Evolutionary conservation across 768 basidiomycete species (phyloP).

Genomic region (Lentinula edodes): DNA sequence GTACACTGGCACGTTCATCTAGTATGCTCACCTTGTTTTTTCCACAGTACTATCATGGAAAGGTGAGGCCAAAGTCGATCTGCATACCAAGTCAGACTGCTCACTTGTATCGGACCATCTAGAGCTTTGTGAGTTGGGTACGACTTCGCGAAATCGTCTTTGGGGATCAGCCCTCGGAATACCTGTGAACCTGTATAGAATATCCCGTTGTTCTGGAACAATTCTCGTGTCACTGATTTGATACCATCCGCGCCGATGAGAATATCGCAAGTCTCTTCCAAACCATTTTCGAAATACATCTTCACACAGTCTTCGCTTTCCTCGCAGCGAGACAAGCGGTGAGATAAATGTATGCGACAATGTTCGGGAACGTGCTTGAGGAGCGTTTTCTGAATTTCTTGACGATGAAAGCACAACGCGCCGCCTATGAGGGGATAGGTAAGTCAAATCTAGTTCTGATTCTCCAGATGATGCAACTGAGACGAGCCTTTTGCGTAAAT

Average conservation of each 20-base stretch:
- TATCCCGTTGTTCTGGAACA: conserved; percentile 21
- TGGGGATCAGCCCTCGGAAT: conserved; percentile 31
- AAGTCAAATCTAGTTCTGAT: background rate
- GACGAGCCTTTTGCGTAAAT: conserved; percentile 16
- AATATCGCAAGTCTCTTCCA: conserved; percentile 24
- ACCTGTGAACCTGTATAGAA: conserved; percentile 32
- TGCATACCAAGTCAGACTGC: background rate
- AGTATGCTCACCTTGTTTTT: conserved; percentile 7
- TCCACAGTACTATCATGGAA: conserved; percentile 17
- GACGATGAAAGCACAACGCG: conserved; percentile 29
- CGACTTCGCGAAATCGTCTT: conserved; percentile 16
- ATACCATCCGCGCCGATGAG: conserved; percentile 38
- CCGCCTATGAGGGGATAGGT: conserved; percentile 15
- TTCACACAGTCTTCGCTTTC: conserved; percentile 14
- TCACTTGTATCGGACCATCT: conserved; percentile 19
- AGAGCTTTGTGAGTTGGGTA: conserved; percentile 26
- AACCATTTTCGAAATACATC: conserved; percentile 20
- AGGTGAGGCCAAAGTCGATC: background rate
- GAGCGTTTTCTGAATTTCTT: conserved; percentile 38
- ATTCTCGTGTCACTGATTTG: conserved; percentile 16
- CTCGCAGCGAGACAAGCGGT: conserved; percentile 33
- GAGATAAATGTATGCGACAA: conserved; percentile 28
- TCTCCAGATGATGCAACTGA: background rate
- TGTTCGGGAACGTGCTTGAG: conserved; percentile 27
- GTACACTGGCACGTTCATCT: background rate